Percentiles rank a stretch among this genome's conserved stretches.
Conservation (phyloP, 495 filamentous ascomycete genomes). For the Podospora tetraspora region DNA sequence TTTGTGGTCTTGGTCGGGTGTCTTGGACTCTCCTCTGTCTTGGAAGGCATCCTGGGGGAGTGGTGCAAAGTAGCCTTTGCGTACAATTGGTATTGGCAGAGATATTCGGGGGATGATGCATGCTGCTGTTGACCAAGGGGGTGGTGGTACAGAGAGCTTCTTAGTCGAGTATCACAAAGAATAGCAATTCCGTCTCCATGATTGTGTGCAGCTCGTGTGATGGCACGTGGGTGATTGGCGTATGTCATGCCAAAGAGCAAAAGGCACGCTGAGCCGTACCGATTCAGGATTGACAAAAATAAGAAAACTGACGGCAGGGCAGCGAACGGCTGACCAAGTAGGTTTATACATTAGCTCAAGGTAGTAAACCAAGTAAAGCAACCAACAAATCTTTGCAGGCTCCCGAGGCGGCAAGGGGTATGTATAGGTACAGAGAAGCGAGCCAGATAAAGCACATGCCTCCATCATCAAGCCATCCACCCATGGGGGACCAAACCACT, state of each 20-base stretch:
- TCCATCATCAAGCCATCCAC: not conserved
- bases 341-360: not conserved
- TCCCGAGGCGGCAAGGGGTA: not conserved
- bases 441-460: not conserved
- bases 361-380: not conserved
- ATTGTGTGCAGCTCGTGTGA: not conserved
- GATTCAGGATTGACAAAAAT: too few species aligned
- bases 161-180: not conserved
- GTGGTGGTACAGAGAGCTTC: not conserved
- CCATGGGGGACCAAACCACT: too few species aligned
- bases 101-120: not conserved
- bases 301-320: not conserved
- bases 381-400: not conserved
- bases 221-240: not conserved
- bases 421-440: not conserved
- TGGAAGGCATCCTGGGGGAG: not conserved
- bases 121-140: not conserved
- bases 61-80: not conserved
- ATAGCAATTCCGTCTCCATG: not conserved
- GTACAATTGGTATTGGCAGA: not conserved
- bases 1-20: not conserved
- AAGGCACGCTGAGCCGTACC: too few species aligned
- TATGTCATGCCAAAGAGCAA: not conserved
- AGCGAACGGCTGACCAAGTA: not conserved
- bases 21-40: not conserved